These are phyloP conservation scores for Agroathelia rolfsii DNA, from an alignment of 1,284 basidiomycete genomes.

Conservation along the genomic window DNA sequence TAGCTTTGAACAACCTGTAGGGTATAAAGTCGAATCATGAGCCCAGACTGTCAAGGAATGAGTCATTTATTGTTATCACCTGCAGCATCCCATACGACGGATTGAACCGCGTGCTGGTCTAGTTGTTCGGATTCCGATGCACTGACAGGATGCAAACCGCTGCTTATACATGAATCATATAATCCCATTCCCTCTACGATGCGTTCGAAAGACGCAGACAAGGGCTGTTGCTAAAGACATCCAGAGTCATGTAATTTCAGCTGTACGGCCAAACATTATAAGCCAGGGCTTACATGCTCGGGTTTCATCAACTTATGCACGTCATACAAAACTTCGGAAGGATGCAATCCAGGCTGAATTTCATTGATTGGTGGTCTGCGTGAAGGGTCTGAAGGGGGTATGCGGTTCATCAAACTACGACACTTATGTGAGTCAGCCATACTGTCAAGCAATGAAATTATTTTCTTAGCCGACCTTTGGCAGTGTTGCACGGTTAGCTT, in stretches of 20 bases:
- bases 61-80: constrained; percentile 42
- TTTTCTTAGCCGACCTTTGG: constrained; percentile 41
- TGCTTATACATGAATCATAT: constrained; percentile 60
- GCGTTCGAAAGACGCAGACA: constrained; percentile 57
- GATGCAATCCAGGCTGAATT: constrained; percentile 67
- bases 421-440: constrained; percentile 5
- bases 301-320: constrained; percentile 30
- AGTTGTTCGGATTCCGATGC: constrained; percentile 52
- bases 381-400: constrained; percentile 39
- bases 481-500: constrained; percentile 66
- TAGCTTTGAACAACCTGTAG: constrained; percentile 54
- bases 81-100: constrained; percentile 57
- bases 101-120: constrained; percentile 63
- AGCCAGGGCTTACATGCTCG: constrained; percentile 25
- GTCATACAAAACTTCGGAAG: constrained; percentile 66
- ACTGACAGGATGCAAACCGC: constrained; percentile 35
- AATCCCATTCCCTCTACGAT: constrained; percentile 57
- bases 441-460: constrained; percentile 9
- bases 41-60: constrained; percentile 24
- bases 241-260: too few relatives aligned
- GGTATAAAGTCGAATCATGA: constrained; percentile 12
- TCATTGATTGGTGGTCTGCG: constrained; percentile 51
- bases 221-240: constrained; percentile 57
- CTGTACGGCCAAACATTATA: constrained; percentile 22
- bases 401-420: constrained; percentile 55